phyloP scores from a whole-genome alignment of 345 rosid genomes.

The Carallia brachiata region DNA sequence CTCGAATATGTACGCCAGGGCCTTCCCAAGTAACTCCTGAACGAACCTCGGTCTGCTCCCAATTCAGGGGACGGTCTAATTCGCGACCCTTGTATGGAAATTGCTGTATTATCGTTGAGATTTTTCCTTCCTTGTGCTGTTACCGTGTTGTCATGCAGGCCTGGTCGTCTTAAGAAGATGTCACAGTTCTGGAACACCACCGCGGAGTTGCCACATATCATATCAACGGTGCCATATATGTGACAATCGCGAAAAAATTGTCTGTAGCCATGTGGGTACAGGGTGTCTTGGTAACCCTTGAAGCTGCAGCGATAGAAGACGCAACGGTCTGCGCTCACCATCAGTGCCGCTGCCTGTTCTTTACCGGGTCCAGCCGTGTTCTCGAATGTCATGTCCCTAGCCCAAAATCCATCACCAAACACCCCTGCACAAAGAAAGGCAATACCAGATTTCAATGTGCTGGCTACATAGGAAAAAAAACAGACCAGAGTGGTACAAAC shows the following conservation, averaged over 20 bases:
- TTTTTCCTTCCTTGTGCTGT: slow-evolving; percentile 67
- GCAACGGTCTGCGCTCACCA: slow-evolving; percentile 53
- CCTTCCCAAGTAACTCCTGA: slow-evolving; percentile 49
- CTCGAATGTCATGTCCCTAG: slow-evolving; percentile 70
- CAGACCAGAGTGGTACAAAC: no score
- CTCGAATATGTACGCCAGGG: slow-evolving; percentile 66
- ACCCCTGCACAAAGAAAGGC: slow-evolving; percentile 38
- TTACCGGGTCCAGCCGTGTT: slow-evolving; percentile 73
- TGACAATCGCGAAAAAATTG: slow-evolving; percentile 82
- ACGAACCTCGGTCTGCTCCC: slow-evolving; percentile 24
- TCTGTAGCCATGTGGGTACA: slow-evolving; percentile 21
- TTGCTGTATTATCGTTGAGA: slow-evolving; percentile 52
- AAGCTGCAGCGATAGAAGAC: slow-evolving; percentile 66
- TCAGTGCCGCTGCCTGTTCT: slow-evolving; percentile 64
- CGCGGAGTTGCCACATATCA: slow-evolving; percentile 65
- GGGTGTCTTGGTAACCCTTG: slow-evolving; percentile 72
- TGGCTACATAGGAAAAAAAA: no score
- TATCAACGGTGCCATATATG: slow-evolving; percentile 68
- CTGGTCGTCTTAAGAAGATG: slow-evolving; percentile 52
- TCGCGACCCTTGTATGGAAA: slow-evolving; percentile 48
- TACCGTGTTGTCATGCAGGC: slow-evolving; percentile 51
- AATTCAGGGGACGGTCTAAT: slow-evolving; percentile 48
- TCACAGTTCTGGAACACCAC: slow-evolving; percentile 71
- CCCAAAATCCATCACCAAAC: slow-evolving; percentile 77
- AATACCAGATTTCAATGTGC: not conserved